Evolutionary conservation across 805 yeast species (phyloP).

Genomic region (Wickerhamia fluorescens): DNA sequence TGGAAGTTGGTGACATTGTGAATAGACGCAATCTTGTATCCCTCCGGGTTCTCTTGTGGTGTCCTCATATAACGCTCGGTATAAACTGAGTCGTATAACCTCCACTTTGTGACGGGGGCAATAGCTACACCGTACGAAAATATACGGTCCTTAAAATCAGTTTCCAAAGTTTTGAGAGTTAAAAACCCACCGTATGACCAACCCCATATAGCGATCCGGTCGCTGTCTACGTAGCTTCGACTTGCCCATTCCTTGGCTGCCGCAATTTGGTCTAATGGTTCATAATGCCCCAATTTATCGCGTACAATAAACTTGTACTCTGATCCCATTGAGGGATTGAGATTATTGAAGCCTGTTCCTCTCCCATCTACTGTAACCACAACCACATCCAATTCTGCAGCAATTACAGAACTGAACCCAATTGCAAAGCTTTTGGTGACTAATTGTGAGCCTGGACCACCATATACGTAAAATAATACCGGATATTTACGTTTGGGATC

Average conservation of each 20-base stretch:
- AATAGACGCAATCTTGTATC: slow-evolving; percentile 41
- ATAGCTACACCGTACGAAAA: slow-evolving; percentile 76
- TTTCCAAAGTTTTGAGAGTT: slow-evolving; percentile 66
- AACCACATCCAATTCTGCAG: slow-evolving; percentile 71
- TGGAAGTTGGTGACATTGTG: slow-evolving; percentile 40
- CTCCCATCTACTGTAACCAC: slow-evolving; percentile 96
- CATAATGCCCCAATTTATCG: slow-evolving; percentile 74
- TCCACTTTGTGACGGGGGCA: slow-evolving; percentile 83
- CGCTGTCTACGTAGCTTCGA: slow-evolving; percentile 53
- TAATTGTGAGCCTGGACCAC: slow-evolving; percentile 91
- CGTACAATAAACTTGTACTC: slow-evolving; percentile 71
- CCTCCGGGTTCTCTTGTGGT: slow-evolving; percentile 43
- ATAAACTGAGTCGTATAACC: slow-evolving; percentile 66
- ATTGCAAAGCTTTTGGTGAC: slow-evolving; percentile 58
- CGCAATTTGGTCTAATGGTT: slow-evolving; percentile 77
- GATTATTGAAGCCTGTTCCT: slow-evolving; percentile 89
- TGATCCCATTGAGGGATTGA: slow-evolving; percentile 35
- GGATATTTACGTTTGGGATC: slow-evolving; percentile 64
- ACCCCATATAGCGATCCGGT: slow-evolving; percentile 70
- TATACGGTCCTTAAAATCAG: slow-evolving; percentile 46
- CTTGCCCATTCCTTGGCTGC: slow-evolving; percentile 72
- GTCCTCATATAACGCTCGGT: slow-evolving; percentile 70
- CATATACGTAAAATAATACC: slow-evolving; percentile 81
- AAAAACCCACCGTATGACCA: slow-evolving; percentile 86
- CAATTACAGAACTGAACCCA: slow-evolving; percentile 65